These are phyloP conservation scores for Solanum microdontum DNA, from an alignment of 257 asterid species.

Conservation along the genomic window DNA sequence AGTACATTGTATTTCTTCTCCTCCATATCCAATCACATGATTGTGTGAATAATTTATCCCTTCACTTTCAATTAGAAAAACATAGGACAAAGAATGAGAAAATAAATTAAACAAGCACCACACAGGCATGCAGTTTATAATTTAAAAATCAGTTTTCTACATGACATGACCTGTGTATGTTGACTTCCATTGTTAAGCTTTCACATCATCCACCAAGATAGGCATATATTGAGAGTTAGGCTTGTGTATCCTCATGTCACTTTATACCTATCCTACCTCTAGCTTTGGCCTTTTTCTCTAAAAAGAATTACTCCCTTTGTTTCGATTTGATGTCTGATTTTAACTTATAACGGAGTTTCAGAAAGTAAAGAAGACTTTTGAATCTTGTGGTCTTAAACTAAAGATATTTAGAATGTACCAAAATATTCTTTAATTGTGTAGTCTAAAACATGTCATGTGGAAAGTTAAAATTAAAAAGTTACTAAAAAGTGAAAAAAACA, in stretches of 20 bases:
- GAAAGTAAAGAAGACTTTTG: not conserved
- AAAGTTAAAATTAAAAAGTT: not conserved
- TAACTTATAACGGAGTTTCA: not conserved
- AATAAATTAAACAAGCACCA: not conserved
- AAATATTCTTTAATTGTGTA: not conserved
- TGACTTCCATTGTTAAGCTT: not conserved
- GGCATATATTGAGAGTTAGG: not conserved
- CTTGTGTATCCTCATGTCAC: not conserved
- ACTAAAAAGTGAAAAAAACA: not conserved
- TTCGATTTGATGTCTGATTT: not conserved
- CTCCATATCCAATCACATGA: not conserved
- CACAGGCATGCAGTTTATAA: not conserved
- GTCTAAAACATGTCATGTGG: not conserved
- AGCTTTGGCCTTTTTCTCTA: not conserved
- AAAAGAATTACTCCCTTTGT: not conserved
- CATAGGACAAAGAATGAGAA: not conserved
- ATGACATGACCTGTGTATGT: not conserved
- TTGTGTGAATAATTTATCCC: not conserved
- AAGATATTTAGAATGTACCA: not conserved
- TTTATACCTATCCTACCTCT: not conserved
- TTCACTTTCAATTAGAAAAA: not conserved
- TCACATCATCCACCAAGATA: constrained; percentile 2
- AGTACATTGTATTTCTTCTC: not conserved
- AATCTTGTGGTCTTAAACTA: not conserved
- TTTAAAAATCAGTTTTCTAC: not conserved